Evolutionary conservation across 495 filamentous ascomycete genomes (phyloP), one percentile per base, ranked within the genome.

Genomic region (Cladorrhinum samala): DNA sequence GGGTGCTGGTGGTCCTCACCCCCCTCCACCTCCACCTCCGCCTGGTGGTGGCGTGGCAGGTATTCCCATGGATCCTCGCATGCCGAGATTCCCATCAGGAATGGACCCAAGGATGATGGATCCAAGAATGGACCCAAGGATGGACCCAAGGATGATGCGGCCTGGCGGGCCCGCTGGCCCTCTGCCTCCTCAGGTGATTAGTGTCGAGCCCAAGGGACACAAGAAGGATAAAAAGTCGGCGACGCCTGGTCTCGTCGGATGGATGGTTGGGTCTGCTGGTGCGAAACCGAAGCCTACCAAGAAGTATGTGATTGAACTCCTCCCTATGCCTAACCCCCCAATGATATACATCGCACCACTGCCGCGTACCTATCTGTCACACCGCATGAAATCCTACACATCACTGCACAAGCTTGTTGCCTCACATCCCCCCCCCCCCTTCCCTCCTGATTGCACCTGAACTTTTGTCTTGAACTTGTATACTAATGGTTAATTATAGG

Each of bases 11-110:
- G 23, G 49, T 30, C 40, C 37, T 13, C 60, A 57, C 4, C 55
- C 55, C 9, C 62, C 48, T 30, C 45, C 44, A 13, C 60, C 59
- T 13, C 56, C 55, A n/a, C 62, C 62, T 0, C 57, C 56, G 2
- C 46, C 50, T 2, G 53, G 47, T 20, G 18, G 13, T 3, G 7
- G 40, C n/a, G n/a, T 30, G 24, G 56, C 46, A n/a, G 37, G 27
- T 5, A 13, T 33, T 38, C 33, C 46, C 50, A 41, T 5, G 37
- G 45, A 27, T 16, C 9, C 30, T 21, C 40, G 20, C 19, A 20
- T 11, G 46, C 19, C 42, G 53, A 27, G 9, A 20, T 49, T 0
- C 48, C 53, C 42, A 21, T 21, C 25, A 23, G 6, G 39, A 50
- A 37, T 30, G 48, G 45, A 27, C 48, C 44, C 23, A n/a, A 43